Conservation (phyloP, 2,329 filamentous ascomycete genomes). For the Cadophora luteo-olivacea region DNA sequence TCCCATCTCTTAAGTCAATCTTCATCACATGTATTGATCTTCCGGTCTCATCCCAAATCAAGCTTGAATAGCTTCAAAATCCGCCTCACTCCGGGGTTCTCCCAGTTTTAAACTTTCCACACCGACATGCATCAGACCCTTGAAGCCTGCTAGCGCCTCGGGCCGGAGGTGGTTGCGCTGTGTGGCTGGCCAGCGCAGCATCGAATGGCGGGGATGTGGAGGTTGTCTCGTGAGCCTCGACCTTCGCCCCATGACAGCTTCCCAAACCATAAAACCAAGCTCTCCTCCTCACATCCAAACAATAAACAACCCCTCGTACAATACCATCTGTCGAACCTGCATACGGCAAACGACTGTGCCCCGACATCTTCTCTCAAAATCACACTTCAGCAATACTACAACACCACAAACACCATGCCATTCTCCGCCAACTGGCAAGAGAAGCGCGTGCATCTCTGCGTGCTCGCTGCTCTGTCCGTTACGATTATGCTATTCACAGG, state of each 20-base stretch:
- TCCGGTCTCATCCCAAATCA: not conserved
- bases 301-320: not conserved
- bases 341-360: not conserved
- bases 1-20: not conserved
- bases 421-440: constrained; percentile 24
- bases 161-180: not conserved
- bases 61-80: not conserved
- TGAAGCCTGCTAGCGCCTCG: constrained; percentile 11
- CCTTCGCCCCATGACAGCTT: not conserved
- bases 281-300: not conserved
- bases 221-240: constrained; percentile 1
- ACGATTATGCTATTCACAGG: constrained; percentile 37
- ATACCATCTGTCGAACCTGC: not conserved
- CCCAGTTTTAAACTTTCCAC: constrained; percentile 8
- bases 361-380: not conserved
- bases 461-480: constrained; percentile 33
- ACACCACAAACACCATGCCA: constrained; percentile 24
- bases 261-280: constrained; percentile 4
- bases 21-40: constrained; percentile 3
- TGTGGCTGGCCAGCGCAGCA: constrained; percentile 9
- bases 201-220: not conserved
- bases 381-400: not conserved
- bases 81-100: constrained; percentile 5
- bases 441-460: constrained; percentile 31
- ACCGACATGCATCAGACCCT: constrained; percentile 5